Evolutionary conservation across 441 rosid genomes (phyloP), one percentile per base, ranked within the genome.

Genomic region (Kokia cookei): DNA sequence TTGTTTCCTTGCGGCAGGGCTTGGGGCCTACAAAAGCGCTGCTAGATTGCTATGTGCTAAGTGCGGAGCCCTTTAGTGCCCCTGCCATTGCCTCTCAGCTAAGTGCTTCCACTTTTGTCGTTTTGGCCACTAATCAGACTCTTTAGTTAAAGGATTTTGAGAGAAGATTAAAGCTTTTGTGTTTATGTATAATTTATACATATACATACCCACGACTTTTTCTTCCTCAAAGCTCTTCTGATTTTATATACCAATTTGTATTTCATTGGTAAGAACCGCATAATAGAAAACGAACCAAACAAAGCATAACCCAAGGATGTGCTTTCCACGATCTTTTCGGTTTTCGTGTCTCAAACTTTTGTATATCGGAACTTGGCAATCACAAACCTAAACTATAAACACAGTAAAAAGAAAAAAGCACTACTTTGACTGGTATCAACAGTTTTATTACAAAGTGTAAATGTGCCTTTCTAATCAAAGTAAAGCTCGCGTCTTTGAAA

Each of bases 71-170:
- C 37, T 6, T 32, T 32, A 32, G 50, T 60, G 15, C 15, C 79
- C 51, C 22, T 15, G 37, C 69, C 51, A 14, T 47, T 47, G 14
- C n/a, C 51, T 12, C 35, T 6, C 45, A 24, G 69, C 60, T 63
- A 5, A 5, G 11, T 32, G 69, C 60, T 63, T 5, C 3, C 11
- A 63, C 55, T 54, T 73, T 79, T 82, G 83, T 76, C 80, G 77
- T 82, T 57, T 80, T 43, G 51, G 9, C 58, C 73, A 24, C 54
- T 64, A 43, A 26, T 35, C 55, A n/a, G 60, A 71, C 63, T 76
- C 73, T 24, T 54, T 19, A 32, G 4, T 6, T 5, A 32, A 6
- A 32, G 37, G 37, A 32, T 32, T 32, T 32, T 32, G 37, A 32
- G 4, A 32, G 4, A 32, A 32, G 37, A 32, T 32, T 1, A 32